Evolutionary conservation across 1,139 yeast species (phyloP).

Genomic region (Yamadazyma triangularis): DNA sequence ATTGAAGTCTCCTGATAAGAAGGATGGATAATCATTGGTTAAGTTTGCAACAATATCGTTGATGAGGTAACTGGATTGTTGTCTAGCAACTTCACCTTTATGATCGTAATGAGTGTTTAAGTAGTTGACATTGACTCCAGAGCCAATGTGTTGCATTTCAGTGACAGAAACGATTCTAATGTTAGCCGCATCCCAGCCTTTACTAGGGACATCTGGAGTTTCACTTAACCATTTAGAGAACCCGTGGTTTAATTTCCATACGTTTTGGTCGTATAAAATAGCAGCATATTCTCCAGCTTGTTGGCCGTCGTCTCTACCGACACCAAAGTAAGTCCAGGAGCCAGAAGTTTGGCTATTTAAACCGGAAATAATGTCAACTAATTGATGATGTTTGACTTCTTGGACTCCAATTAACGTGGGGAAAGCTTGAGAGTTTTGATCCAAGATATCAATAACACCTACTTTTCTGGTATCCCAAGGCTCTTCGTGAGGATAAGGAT

Average conservation of each 20-base stretch:
- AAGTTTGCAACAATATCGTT: slow-evolving; percentile 23
- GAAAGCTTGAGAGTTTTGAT: slow-evolving; percentile 8
- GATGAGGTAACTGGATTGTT: slow-evolving; percentile 24
- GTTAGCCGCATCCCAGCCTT: slow-evolving; percentile 40
- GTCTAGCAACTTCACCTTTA: slow-evolving; percentile 33
- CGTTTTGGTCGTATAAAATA: slow-evolving; percentile 28
- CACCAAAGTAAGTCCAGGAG: slow-evolving; percentile 38
- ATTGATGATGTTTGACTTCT: slow-evolving; percentile 23
- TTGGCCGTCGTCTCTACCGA: slow-evolving; percentile 44
- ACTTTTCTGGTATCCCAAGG: slow-evolving; percentile 20
- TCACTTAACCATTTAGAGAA: slow-evolving; percentile 42
- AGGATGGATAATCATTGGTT: slow-evolving; percentile 27
- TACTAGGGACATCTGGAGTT: slow-evolving; percentile 38
- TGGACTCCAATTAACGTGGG: slow-evolving; percentile 27
- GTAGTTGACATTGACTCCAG: slow-evolving; percentile 24
- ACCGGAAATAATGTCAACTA: slow-evolving; percentile 17
- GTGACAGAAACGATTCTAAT: slow-evolving; percentile 38
- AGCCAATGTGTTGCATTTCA: slow-evolving; percentile 19
- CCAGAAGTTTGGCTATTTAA: slow-evolving; percentile 12
- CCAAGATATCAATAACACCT: slow-evolving; percentile 14
- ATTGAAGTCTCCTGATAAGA: slow-evolving; percentile 20
- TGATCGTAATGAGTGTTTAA: slow-evolving; percentile 44
- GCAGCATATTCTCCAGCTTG: slow-evolving; percentile 43
- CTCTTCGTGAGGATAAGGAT: slow-evolving; percentile 18
- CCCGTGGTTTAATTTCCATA: slow-evolving; percentile 25